These are phyloP conservation scores for Geranomyces michiganensis DNA, from an alignment of 192 early-diverging fungal species.

Conservation along the genomic window DNA sequence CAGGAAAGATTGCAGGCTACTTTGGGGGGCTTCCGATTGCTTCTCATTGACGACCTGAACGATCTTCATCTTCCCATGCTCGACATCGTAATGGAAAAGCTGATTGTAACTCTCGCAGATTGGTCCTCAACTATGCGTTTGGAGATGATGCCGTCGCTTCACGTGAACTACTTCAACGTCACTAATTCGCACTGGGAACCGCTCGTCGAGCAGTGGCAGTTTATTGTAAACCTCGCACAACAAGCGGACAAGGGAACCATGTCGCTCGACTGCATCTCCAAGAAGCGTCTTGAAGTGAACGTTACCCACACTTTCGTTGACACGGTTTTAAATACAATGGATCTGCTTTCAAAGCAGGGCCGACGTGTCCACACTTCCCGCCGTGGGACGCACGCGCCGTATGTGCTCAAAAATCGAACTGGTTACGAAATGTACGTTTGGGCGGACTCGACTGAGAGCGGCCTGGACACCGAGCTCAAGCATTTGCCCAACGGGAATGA, in stretches of 20 bases:
- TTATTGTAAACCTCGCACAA: slow-evolving; percentile 45
- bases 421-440: slow-evolving; percentile 91
- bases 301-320: slow-evolving; percentile 75
- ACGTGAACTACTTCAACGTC: slow-evolving; percentile 93
- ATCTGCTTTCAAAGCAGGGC: slow-evolving; percentile 34
- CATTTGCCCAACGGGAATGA: slow-evolving; percentile 72
- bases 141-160: slow-evolving; percentile 68
- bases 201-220: slow-evolving; percentile 87
- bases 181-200: slow-evolving; percentile 99
- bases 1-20: slow-evolving; percentile 44
- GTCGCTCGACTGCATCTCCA: slow-evolving; percentile 68
- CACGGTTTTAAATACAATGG: slow-evolving; percentile 41
- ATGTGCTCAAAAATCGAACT: slow-evolving; percentile 86
- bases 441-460: slow-evolving; percentile 58
- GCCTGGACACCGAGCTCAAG: slow-evolving; percentile 68
- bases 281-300: slow-evolving; percentile 81
- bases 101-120: slow-evolving; percentile 76
- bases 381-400: slow-evolving; percentile 65
- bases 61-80: slow-evolving; percentile 84
- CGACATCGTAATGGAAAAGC: slow-evolving; percentile 79
- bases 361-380: slow-evolving; percentile 11
- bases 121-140: slow-evolving; percentile 74
- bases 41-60: slow-evolving; percentile 94
- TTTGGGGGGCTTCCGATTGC: slow-evolving; percentile 70
- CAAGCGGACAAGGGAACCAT: slow-evolving; percentile 37